Base-by-base conservation (phyloP, 1,139 yeast species). In the Geotrichum histeridarum region DNA sequence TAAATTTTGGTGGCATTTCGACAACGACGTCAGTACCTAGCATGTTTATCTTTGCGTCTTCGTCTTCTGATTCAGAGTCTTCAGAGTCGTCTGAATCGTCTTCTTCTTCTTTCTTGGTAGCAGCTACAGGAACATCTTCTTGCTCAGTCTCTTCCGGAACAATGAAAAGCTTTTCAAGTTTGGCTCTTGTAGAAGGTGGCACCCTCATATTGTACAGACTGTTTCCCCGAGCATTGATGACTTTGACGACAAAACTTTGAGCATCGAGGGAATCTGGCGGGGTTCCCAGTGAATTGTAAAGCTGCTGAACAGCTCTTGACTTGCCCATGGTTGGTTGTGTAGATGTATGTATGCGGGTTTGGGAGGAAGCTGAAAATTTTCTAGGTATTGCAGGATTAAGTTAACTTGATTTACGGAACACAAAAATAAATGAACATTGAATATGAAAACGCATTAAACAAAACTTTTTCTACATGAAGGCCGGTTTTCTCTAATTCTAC, bases 1-100 rank as follows among this genome's bases (percentile, higher is more conserved):
- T 62, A 54, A 72, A 69, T 57, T 64, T 64, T 27, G 72, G 70
- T 11, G 73, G 72, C 66, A 72, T 64, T 33, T 65, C 63, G 1
- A 70, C 73, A 11, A 46, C 37, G 31, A 54, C 9, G 31, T 44
- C 49, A 17, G 53, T 42, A 6, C 53, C 53, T 9, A 41, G 45
- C n/a, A 32, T 14, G 7, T 31, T n/a, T 6, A 22, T 17, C 18
- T 27, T 22, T n/a, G 42, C 15, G 32, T 22, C 54, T 8, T 22
- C 49, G n/a, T 44, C 42, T 27, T 42, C 44, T 17, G 31, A 49
- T 3, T 42, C 53, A 18, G 48, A 43, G 14, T 47, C 33, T 4
- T 31, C 39, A 17, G 48, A 52, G 8, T 37, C 36, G 1, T 48
- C 39, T 65, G 61, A n/a, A 62, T 48, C 11, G 56, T 55, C 17